phyloP scores from a whole-genome alignment of 1,139 yeast species.

The Yamadazyma oceani region DNA sequence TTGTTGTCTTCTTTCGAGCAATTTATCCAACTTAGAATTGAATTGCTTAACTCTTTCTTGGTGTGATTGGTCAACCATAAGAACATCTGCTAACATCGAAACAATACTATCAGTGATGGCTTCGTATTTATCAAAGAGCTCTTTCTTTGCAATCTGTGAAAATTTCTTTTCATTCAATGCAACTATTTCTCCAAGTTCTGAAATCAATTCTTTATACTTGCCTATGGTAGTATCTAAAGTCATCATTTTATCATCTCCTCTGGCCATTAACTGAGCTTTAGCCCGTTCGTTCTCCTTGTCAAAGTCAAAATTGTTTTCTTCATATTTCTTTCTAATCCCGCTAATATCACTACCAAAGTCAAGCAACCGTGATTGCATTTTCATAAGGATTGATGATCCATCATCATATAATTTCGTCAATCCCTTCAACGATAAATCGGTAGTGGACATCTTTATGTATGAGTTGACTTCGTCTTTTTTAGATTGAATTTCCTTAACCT shows the following conservation, averaged over 20 bases:
- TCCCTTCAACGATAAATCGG: slow-evolving; percentile 35
- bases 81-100: slow-evolving; percentile 33
- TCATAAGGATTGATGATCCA: slow-evolving; percentile 38
- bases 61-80: slow-evolving; percentile 39
- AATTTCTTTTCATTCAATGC: slow-evolving; percentile 23
- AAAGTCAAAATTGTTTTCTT: slow-evolving; percentile 45
- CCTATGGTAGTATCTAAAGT: slow-evolving; percentile 35
- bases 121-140: slow-evolving; percentile 35
- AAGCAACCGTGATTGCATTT: slow-evolving; percentile 45
- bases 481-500: slow-evolving; percentile 21
- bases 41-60: slow-evolving; percentile 39
- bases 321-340: slow-evolving; percentile 40
- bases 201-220: slow-evolving; percentile 35
- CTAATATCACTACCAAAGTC: slow-evolving; percentile 46
- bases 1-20: slow-evolving; percentile 35
- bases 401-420: slow-evolving; percentile 43
- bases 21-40: slow-evolving; percentile 32
- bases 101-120: slow-evolving; percentile 33
- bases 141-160: slow-evolving; percentile 28
- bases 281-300: slow-evolving; percentile 49
- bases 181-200: slow-evolving; percentile 25
- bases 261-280: slow-evolving; percentile 28
- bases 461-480: slow-evolving; percentile 23
- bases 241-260: slow-evolving; percentile 38
- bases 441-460: slow-evolving; percentile 24